Percentiles rank a stretch among this genome's conserved stretches.
Conservation (phyloP, 2,329 filamentous ascomycete species). For the Fusarium gaditjirri region DNA sequence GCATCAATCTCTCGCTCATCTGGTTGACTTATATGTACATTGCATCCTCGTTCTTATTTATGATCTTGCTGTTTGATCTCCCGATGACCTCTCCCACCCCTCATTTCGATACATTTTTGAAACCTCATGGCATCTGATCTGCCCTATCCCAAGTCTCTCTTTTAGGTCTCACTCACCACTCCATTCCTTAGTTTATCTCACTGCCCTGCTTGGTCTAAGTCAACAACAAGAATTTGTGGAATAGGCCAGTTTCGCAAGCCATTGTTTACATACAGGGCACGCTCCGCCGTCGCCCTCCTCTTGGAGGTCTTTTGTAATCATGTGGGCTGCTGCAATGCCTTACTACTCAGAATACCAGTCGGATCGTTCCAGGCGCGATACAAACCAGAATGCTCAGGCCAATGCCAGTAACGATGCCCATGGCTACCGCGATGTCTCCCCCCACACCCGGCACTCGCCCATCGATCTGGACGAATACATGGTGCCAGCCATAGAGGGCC, state of each 20-base stretch:
- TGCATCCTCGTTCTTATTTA: conserved; percentile 37
- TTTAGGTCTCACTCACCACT: conserved; percentile 4
- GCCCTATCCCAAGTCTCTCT: conserved; percentile 15
- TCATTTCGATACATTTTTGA: conserved; percentile 31
- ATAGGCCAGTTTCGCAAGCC: conserved; percentile 19
- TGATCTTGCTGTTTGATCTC: conserved; percentile 16
- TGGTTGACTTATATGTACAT: conserved; percentile 40
- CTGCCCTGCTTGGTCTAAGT: background rate
- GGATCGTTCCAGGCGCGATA: conserved; percentile 35
- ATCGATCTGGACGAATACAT: conserved; percentile 57
- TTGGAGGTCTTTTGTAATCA: conserved; percentile 36
- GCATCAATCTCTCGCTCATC: conserved; percentile 46
- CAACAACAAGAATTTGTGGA: conserved; percentile 36
- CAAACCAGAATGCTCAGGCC: conserved; percentile 26
- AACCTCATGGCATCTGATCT: conserved; percentile 17
- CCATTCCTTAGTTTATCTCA: conserved; percentile 14
- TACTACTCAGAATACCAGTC: conserved; percentile 43
- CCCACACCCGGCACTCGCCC: conserved; percentile 28
- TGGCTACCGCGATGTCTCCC: conserved; percentile 28
- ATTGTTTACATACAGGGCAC: conserved; percentile 45
- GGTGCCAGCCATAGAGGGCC: conserved; percentile 68
- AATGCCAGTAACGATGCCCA: conserved; percentile 15
- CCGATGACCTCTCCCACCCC: conserved; percentile 29
- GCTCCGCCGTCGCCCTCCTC: conserved; percentile 45
- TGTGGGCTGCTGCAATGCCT: conserved; percentile 44